Base-by-base conservation (phyloP, 2,329 filamentous ascomycete genomes). In the Trichoderma aggressivum region DNA sequence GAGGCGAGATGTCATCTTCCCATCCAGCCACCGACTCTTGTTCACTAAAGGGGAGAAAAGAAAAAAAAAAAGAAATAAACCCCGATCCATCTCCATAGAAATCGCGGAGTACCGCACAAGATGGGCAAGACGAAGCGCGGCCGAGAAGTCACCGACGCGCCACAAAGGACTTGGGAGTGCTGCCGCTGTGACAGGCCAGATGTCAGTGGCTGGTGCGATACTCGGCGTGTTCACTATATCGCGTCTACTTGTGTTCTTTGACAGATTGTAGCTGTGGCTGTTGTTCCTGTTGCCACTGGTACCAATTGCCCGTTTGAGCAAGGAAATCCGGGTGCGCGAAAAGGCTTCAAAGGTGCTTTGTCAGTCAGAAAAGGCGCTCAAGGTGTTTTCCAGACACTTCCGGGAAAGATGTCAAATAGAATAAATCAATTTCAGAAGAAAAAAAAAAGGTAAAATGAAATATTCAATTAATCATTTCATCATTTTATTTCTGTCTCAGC, bases 21-120 rank as follows among this genome's bases (percentile, higher is more conserved):
- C 55, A 60, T 34, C 65, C 47, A n/a, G 65, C 65, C 65, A 68
- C 53, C n/a, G n/a, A n/a, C n/a, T n/a, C n/a, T n/a, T n/a, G n/a
- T n/a, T n/a, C n/a, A n/a, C n/a, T n/a, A n/a, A n/a, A n/a, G n/a
- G n/a, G n/a, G n/a, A n/a, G n/a, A n/a, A n/a, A n/a, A n/a, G n/a
- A n/a, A n/a, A n/a, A n/a, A n/a, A n/a, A n/a, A n/a, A n/a, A n/a
- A n/a, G n/a, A n/a, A n/a, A n/a, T n/a, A n/a, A n/a, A n/a, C n/a
- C n/a, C n/a, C n/a, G n/a, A n/a, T n/a, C n/a, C n/a, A 53, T 53
- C 21, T 53, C 47, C 47, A 21, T 53, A 24, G n/a, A 24, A 24
- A 24, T 53, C 47, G 47, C 47, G 47, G 47, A 53, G 47, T 14
- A 53, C n/a, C 47, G 21, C 47, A 24, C 47, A 11, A 53, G 47